Base-by-base conservation (phyloP, 1,139 yeast genomes). In the Zygosaccharomyces sapae region DNA sequence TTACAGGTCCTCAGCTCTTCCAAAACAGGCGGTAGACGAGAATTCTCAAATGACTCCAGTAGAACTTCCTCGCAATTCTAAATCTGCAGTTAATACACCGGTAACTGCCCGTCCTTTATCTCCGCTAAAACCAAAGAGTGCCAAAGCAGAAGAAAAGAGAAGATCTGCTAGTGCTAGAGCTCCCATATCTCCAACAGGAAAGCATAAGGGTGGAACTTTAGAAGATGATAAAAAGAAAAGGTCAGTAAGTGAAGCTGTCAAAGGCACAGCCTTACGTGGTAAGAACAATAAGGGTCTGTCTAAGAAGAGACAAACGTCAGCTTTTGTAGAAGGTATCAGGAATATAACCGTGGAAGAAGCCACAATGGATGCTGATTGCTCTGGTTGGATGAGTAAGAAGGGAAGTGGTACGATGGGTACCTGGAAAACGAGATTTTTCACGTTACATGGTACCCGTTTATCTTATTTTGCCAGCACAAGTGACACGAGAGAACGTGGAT, bases 301-400 rank as follows among this genome's bases (percentile, higher is more conserved):
- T 30, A 78, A 67, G 69, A 81, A 84, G 76, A 71, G 67, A 47
- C 70, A 80, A 53, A 90, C 97, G 0, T 83, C 96, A 0, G 98
- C 97, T 0, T 92, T 92, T 68, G 82, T 83, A 60, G 98, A 92
- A 69, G 98, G 98, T 10, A 86, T 92, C 41, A 75, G 90, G 58
- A 74, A 71, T 18, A 75, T 87, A 20, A 75, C 85, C 0, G 96
- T 96, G 0, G 81, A 78, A 53, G 88, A 87, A 40, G 86, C 97
- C 0, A 79, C 85, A 42, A 80, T 80, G 56, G 70, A 83, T 10
- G 89, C 97, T 0, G 83, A 77, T 49, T 80, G 73, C 61, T 82
- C 89, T 46, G 99, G 99, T 1, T 92, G 97, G 95, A 86, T 94
- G 96, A 80, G 90, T 45, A 92, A 92, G 66, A 81, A 87, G 55